These are phyloP conservation scores for Cronartium quercuum DNA, from an alignment of 1,284 basidiomycete genomes.

Conservation along the genomic window DNA sequence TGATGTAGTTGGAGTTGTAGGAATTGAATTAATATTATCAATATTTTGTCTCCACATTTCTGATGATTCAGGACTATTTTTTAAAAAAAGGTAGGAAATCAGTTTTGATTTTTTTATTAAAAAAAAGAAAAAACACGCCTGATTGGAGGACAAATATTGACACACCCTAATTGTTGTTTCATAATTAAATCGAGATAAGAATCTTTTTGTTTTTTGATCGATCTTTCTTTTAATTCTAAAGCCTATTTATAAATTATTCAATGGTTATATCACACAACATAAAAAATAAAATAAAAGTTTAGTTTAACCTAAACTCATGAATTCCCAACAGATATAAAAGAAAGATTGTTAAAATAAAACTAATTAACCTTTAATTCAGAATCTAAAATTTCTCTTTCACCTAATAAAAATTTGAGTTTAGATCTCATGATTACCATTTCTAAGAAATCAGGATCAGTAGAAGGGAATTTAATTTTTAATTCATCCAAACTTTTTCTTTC, in stretches of 20 bases:
- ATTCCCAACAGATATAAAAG: not conserved
- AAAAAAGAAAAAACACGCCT: no score
- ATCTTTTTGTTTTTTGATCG: constrained; percentile 18
- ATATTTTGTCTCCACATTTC: constrained; percentile 10
- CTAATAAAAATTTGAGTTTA: constrained; percentile 26
- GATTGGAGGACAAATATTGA: no score
- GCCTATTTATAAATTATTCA: not conserved
- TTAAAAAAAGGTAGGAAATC: not conserved
- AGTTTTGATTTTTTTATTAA: no score
- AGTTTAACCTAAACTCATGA: not conserved
- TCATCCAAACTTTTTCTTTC: constrained; percentile 13
- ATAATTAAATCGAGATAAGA: constrained; percentile 19
- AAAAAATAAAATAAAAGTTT: no score
- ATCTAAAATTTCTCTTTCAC: constrained; percentile 20
- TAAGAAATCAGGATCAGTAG: not conserved
- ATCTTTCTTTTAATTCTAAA: constrained; percentile 5
- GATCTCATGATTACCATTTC: constrained; percentile 22
- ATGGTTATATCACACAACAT: not conserved
- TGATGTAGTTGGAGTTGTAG: no score
- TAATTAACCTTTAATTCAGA: constrained; percentile 15
- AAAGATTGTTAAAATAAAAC: not conserved
- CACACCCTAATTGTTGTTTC: constrained; percentile 21
- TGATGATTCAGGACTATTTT: constrained; percentile 6
- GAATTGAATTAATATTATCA: no score
- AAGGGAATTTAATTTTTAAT: constrained; percentile 6